Conservation (phyloP, 2,329 filamentous ascomycete species). For the Diaporthe vaccinii region DNA sequence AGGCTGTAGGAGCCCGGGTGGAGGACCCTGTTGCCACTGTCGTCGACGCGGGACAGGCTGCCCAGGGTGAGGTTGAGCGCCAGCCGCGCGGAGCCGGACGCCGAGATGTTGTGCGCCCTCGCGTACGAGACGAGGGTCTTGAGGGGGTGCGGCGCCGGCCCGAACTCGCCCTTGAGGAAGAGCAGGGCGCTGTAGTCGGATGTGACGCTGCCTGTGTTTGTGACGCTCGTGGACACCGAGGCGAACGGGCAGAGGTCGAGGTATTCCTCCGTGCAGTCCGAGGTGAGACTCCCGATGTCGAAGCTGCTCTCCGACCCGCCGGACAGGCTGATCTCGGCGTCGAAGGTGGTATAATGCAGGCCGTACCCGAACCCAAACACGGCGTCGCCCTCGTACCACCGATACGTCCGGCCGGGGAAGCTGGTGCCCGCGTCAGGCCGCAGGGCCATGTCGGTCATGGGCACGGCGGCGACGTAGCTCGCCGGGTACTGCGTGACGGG, state of each 20-base stretch:
- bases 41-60: slow-evolving; percentile 62
- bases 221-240: slow-evolving; percentile 57
- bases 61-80: slow-evolving; percentile 61
- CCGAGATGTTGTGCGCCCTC: slow-evolving; percentile 56
- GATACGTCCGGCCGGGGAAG: slow-evolving; percentile 68
- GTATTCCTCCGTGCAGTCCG: slow-evolving; percentile 52
- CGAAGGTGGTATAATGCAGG: slow-evolving; percentile 70
- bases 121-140: slow-evolving; percentile 67
- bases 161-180: slow-evolving; percentile 61
- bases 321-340: slow-evolving; percentile 45
- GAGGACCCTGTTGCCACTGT: slow-evolving; percentile 63
- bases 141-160: slow-evolving; percentile 63
- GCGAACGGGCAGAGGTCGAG: slow-evolving; percentile 59
- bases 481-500: slow-evolving; percentile 69
- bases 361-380: slow-evolving; percentile 69
- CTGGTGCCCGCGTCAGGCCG: slow-evolving; percentile 53
- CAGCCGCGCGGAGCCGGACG: slow-evolving; percentile 49
- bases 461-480: slow-evolving; percentile 62
- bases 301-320: slow-evolving; percentile 42
- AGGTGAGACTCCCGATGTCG: slow-evolving; percentile 53
- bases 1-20: slow-evolving; percentile 67
- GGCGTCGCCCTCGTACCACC: slow-evolving; percentile 66
- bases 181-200: slow-evolving; percentile 68
- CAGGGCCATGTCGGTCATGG: slow-evolving; percentile 69
- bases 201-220: slow-evolving; percentile 59